Evolutionary conservation across 257 asterid species (phyloP).

Genomic region (Capsicum chinense): DNA sequence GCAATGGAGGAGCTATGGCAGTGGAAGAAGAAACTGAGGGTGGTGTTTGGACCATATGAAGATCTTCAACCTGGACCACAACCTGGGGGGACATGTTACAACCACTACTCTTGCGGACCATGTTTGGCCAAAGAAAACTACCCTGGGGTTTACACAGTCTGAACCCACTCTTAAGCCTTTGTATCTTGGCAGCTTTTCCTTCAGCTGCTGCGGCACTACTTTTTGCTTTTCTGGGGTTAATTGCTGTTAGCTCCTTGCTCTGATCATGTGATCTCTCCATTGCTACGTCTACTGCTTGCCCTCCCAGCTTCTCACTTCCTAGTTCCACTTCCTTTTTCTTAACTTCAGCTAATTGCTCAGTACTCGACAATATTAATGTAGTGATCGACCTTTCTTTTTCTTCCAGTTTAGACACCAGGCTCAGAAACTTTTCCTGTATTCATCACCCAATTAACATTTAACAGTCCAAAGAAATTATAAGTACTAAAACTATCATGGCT

Average conservation of each 20-base stretch:
- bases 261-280: constrained; percentile 36
- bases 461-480: neutral
- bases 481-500: neutral
- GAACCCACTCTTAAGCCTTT: constrained; percentile 97
- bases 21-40: constrained; percentile 87
- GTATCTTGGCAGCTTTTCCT: constrained; percentile 83
- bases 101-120: constrained; percentile 51
- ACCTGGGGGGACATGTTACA: constrained; percentile 43
- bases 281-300: constrained; percentile 43
- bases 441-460: constrained; percentile 15
- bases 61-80: constrained; percentile 70
- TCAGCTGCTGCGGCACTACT: constrained; percentile 42
- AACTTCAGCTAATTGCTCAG: constrained; percentile 37
- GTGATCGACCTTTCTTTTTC: constrained; percentile 42
- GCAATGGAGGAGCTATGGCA: constrained; percentile 51
- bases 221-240: constrained; percentile 22
- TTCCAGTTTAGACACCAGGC: constrained; percentile 40
- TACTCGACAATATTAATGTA: constrained; percentile 51
- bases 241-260: constrained; percentile 30
- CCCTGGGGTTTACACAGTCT: constrained; percentile 97
- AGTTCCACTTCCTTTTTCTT: constrained; percentile 40
- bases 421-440: constrained; percentile 63
- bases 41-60: constrained; percentile 71
- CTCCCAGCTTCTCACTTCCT: constrained; percentile 39
- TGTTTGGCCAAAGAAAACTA: constrained; percentile 94